These are phyloP conservation scores for Mycena vulgaris DNA, from an alignment of 768 basidiomycete species.

Conservation along the genomic window DNA sequence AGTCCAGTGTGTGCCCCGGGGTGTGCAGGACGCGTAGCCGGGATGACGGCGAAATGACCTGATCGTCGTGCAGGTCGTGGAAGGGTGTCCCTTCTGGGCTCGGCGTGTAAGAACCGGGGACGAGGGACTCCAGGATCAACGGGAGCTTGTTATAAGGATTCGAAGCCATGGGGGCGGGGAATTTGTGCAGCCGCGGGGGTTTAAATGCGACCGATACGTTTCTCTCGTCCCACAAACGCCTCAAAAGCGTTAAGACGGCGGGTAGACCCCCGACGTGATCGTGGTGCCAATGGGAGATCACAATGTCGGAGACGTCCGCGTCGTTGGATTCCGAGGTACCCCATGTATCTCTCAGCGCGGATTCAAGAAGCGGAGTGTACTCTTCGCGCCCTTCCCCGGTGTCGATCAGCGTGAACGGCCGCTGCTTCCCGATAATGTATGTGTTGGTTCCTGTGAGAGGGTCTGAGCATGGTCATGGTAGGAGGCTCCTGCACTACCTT, in stretches of 20 bases:
- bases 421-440: constrained; percentile 80
- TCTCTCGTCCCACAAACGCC: constrained; percentile 71
- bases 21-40: constrained; percentile 82
- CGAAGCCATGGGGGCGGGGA: constrained; percentile 54
- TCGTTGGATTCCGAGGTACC: constrained; percentile 50
- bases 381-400: constrained; percentile 81
- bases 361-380: constrained; percentile 78
- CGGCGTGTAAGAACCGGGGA: constrained; percentile 63
- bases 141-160: constrained; percentile 52
- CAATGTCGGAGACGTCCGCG: constrained; percentile 87
- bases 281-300: constrained; percentile 92
- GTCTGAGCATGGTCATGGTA: neutral
- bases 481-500: constrained; percentile 60
- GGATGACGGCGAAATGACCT: constrained; percentile 62
- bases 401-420: constrained; percentile 87
- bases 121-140: constrained; percentile 57
- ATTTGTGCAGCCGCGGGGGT: constrained; percentile 85
- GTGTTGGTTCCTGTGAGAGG: constrained; percentile 85
- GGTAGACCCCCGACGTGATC: constrained; percentile 90
- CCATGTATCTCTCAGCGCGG: constrained; percentile 64
- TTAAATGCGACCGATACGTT: constrained; percentile 63
- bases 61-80: constrained; percentile 73
- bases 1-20: constrained; percentile 94
- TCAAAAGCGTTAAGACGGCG: constrained; percentile 76
- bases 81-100: constrained; percentile 59